Conservation (phyloP, 116 monocot genomes). For the Phalaenopsis hybrid region DNA sequence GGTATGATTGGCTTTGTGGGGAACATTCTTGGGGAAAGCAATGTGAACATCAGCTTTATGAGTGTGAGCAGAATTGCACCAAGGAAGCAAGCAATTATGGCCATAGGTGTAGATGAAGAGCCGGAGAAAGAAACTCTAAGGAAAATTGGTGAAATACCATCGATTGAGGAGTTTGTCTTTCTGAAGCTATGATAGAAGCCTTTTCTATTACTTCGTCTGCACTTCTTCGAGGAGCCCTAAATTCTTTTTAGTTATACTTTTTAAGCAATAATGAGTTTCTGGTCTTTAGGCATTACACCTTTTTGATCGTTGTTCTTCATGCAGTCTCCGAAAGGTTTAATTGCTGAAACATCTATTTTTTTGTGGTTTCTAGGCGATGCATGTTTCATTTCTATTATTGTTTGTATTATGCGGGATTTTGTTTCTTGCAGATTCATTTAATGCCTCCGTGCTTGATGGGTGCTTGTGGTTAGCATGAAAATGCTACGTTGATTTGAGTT, state of each 20-base stretch:
- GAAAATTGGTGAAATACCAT: slow-evolving; percentile 35
- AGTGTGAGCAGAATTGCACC: slow-evolving; percentile 33
- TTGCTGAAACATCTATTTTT: background rate
- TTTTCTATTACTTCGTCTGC: no score
- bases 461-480: no score
- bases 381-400: background rate
- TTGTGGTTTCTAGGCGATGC: background rate
- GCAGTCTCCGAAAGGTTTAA: background rate
- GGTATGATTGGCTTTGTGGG: slow-evolving; percentile 42
- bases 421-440: no score
- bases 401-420: no score
- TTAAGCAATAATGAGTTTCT: background rate
- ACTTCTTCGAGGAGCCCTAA: background rate
- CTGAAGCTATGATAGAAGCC: slow-evolving; percentile 19
- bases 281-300: background rate
- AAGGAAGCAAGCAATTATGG: slow-evolving; percentile 42
- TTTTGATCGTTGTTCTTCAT: background rate
- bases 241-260: background rate
- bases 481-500: no score
- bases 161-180: slow-evolving; percentile 38
- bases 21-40: slow-evolving; percentile 22
- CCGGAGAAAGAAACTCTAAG: slow-evolving; percentile 30
- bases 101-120: slow-evolving; percentile 45
- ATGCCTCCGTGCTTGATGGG: no score
- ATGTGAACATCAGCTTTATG: slow-evolving; percentile 46